Conservation (phyloP, 2,329 filamentous ascomycete species). For the Canariomyces notabilis region DNA sequence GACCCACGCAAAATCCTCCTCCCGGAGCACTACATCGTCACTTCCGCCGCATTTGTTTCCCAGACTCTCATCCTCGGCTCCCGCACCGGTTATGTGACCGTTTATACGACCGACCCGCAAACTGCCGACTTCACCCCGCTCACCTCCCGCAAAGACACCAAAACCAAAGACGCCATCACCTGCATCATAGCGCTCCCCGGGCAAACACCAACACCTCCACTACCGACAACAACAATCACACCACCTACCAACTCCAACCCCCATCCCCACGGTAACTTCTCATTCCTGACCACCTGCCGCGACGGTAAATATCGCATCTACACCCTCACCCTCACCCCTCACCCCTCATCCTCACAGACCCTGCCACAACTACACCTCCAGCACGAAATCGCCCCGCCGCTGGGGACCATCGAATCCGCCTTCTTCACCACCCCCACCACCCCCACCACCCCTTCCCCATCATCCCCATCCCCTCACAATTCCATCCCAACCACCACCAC, state of each 20-base stretch:
- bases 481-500: slow-evolving; percentile 24
- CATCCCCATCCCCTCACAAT: slow-evolving; percentile 5
- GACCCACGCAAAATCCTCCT: slow-evolving; percentile 32
- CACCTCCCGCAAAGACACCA: slow-evolving; percentile 35
- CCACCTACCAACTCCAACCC: no score
- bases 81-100: slow-evolving; percentile 44
- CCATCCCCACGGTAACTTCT: slow-evolving; percentile 20
- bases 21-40: slow-evolving; percentile 46
- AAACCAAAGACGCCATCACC: slow-evolving; percentile 62
- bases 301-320: slow-evolving; percentile 72
- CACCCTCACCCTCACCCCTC: slow-evolving; percentile 28
- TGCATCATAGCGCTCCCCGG: slow-evolving; percentile 50
- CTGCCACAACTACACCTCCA: slow-evolving; percentile 41
- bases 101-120: slow-evolving; percentile 26
- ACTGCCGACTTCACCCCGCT: slow-evolving; percentile 26
- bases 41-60: slow-evolving; percentile 40
- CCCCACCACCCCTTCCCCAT: slow-evolving; percentile 54
- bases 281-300: slow-evolving; percentile 67
- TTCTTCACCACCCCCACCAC: slow-evolving; percentile 43
- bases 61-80: slow-evolving; percentile 50
- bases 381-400: slow-evolving; percentile 64
- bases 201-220: neutral
- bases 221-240: no score
- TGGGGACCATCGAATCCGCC: slow-evolving; percentile 72
- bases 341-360: no score